Evolutionary conservation across 2,329 filamentous ascomycete species (phyloP), one percentile per base, ranked within the genome.

Genomic region (Sclerotinia trifoliorum): DNA sequence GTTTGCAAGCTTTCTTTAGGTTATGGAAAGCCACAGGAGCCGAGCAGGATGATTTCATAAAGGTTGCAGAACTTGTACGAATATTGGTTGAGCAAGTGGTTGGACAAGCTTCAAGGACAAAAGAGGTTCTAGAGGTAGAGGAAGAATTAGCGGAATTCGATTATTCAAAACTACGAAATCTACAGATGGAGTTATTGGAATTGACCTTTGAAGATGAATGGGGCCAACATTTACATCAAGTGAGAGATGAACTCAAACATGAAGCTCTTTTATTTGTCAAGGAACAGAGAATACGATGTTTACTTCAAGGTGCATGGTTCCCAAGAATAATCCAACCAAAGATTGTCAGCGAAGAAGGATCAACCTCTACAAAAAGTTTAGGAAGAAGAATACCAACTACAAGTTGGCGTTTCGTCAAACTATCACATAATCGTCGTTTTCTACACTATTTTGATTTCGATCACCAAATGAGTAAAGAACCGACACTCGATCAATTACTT

Each of bases 231-330:
- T 83, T 99, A 39, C 87, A 87, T 71, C 92, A 95, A 79, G 92
- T 97, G n/a, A 90, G 93, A 46, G 93, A 97, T 66, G 93, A 96
- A 78, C 84, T 98, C 56, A 91, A 92, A 73, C 89, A 94, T 75
- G 95, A 99, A 79, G 93, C 94, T 15, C 81, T 97, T 66, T 92
- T 97, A 75, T 99, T 99, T 76, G 92, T 98, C 79, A 97, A 97
- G 79, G 95, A 99, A 80, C 95, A 99, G 79, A 88, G 95, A 49
- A 91, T 98, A 70, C 86, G 95, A 66, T 97, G 94, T 77, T 82
- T 99, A 51, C 85, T 98, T 5, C 86, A 92, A 73, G 95, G 95
- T 8, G 89, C 91, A 13, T 99, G 95, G 95, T 99, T 98, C 80
- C 63, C 79, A 75, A 75, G 65, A 74, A 78, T 68, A 71, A 77